phyloP scores from a whole-genome alignment of 495 filamentous ascomycete genomes.

The Friedmanniomyces simplex region DNA sequence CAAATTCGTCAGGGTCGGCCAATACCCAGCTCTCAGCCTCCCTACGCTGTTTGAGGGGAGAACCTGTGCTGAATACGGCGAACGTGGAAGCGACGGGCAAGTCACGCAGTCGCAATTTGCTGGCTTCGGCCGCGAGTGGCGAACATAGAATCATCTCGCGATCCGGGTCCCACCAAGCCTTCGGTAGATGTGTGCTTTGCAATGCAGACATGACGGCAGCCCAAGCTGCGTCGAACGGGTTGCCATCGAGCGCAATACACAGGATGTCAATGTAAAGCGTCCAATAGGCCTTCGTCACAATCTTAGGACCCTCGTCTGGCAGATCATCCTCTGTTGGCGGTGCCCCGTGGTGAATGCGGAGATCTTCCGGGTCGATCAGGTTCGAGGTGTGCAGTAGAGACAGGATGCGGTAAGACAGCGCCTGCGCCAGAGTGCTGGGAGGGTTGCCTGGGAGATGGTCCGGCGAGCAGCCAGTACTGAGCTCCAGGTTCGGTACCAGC shows the following conservation, averaged over 20 bases:
- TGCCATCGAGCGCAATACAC: slow-evolving; percentile 82
- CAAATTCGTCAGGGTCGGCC: slow-evolving; percentile 79
- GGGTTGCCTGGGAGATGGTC: slow-evolving; percentile 66
- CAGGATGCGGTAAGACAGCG: slow-evolving; percentile 64
- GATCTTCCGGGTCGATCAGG: slow-evolving; percentile 49
- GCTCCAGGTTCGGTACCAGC: slow-evolving; percentile 84
- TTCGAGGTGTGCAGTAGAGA: slow-evolving; percentile 58
- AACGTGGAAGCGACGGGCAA: slow-evolving; percentile 64
- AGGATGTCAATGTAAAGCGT: slow-evolving; percentile 85
- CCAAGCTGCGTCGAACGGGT: slow-evolving; percentile 86
- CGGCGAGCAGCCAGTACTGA: slow-evolving; percentile 79
- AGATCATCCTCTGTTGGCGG: slow-evolving; percentile 34
- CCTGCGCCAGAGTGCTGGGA: slow-evolving; percentile 71
- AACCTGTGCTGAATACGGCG: slow-evolving; percentile 53
- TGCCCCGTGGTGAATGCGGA: slow-evolving; percentile 59
- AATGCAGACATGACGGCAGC: slow-evolving; percentile 73
- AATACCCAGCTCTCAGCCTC: slow-evolving; percentile 60
- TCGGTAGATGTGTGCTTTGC: slow-evolving; percentile 64
- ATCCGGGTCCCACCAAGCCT: slow-evolving; percentile 78
- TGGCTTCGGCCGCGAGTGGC: slow-evolving; percentile 39
- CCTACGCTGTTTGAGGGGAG: slow-evolving; percentile 17
- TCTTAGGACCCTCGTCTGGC: slow-evolving; percentile 30
- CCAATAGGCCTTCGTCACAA: slow-evolving; percentile 75
- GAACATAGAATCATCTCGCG: slow-evolving; percentile 67
- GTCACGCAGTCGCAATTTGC: slow-evolving; percentile 42